phyloP scores from a whole-genome alignment of 2,329 filamentous ascomycete genomes.

The Neodidymelliopsis sp. region DNA sequence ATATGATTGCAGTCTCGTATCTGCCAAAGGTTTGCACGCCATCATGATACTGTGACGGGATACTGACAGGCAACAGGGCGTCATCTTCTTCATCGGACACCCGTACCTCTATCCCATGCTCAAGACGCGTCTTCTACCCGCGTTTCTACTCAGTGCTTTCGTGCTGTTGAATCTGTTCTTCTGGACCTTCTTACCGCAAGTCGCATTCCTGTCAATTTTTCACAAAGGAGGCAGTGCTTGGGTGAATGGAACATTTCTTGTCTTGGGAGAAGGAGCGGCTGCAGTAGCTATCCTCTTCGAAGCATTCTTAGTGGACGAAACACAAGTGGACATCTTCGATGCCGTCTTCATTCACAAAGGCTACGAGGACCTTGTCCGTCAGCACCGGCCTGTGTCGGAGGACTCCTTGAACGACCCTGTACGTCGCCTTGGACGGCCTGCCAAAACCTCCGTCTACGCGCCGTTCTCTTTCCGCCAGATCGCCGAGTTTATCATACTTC shows the following conservation, averaged over 20 bases:
- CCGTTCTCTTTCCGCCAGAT: slow-evolving; percentile 94
- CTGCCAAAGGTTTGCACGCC: slow-evolving; percentile 37
- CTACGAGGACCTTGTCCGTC: slow-evolving; percentile 62
- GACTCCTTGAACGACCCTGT: slow-evolving; percentile 74
- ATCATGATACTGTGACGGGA: background rate
- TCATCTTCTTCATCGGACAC: slow-evolving; percentile 81
- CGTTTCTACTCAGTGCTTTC: slow-evolving; percentile 80
- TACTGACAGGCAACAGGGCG: slow-evolving; percentile 61
- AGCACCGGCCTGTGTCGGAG: slow-evolving; percentile 65
- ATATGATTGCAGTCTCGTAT: slow-evolving; percentile 37
- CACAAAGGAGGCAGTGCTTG: slow-evolving; percentile 82
- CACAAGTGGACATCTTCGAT: slow-evolving; percentile 79
- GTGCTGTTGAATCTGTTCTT: slow-evolving; percentile 88
- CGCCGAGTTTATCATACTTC: slow-evolving; percentile 73
- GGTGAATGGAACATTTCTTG: slow-evolving; percentile 85
- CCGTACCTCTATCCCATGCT: slow-evolving; percentile 85
- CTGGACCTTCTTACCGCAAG: slow-evolving; percentile 88
- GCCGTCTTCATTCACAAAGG: slow-evolving; percentile 79
- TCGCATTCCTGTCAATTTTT: slow-evolving; percentile 87
- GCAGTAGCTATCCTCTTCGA: slow-evolving; percentile 66
- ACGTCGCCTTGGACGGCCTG: slow-evolving; percentile 83
- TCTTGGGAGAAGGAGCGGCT: slow-evolving; percentile 72
- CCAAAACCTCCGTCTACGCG: slow-evolving; percentile 76
- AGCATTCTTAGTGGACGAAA: slow-evolving; percentile 69
- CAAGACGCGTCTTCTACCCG: slow-evolving; percentile 76